A percentile compares a stretch with the other conserved stretches of the same genome.
Conservation (phyloP, 2,329 filamentous ascomycete genomes). For the Celoporthe dispersa region DNA sequence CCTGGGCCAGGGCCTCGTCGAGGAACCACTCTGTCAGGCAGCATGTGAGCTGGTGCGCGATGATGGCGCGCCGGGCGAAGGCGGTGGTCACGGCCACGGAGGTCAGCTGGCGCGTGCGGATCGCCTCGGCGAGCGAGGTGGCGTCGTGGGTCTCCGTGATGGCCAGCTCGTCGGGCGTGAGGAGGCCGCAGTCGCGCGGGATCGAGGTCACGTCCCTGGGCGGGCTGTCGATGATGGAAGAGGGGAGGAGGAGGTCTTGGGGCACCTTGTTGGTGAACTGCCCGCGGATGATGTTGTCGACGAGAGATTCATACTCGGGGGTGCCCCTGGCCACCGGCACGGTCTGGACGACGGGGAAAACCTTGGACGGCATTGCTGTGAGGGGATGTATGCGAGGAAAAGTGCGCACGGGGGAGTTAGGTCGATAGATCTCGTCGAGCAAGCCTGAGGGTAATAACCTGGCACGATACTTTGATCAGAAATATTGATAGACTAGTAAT, state of each 20-base stretch:
- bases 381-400: no score
- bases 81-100: constrained; percentile 46
- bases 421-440: not conserved
- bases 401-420: no score
- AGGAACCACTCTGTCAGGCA: constrained; percentile 33
- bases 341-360: constrained; percentile 32
- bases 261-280: constrained; percentile 41
- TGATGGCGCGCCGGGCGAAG: constrained; percentile 50
- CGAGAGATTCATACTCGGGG: constrained; percentile 31
- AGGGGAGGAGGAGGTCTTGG: constrained; percentile 36
- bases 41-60: constrained; percentile 48
- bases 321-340: constrained; percentile 33
- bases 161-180: constrained; percentile 49
- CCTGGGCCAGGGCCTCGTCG: constrained; percentile 36
- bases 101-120: constrained; percentile 42
- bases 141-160: constrained; percentile 55
- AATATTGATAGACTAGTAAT: no score
- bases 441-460: not conserved
- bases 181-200: constrained; percentile 47
- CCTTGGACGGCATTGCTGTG: constrained; percentile 12
- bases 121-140: constrained; percentile 44
- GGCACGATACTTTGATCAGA: no score
- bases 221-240: constrained; percentile 35
- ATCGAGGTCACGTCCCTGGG: constrained; percentile 41
- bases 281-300: constrained; percentile 35